Evolutionary conservation across 2,329 filamentous ascomycete genomes (phyloP).

Genomic region (Exophiala calicioides): DNA sequence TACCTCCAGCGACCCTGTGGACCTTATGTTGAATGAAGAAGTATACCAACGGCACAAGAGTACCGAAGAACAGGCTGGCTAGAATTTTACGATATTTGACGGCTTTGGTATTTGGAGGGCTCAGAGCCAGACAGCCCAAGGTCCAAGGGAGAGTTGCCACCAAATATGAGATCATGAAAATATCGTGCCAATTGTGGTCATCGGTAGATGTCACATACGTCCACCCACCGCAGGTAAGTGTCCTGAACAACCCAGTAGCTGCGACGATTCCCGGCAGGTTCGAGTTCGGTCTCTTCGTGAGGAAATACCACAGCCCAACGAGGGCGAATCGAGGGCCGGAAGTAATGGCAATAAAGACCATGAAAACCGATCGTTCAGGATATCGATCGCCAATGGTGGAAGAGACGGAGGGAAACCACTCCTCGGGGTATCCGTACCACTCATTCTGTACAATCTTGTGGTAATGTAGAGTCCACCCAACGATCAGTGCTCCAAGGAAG

Average conservation of each 20-base stretch:
- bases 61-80: slow-evolving; percentile 82
- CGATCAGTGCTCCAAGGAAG: slow-evolving; percentile 80
- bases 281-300: slow-evolving; percentile 75
- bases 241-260: slow-evolving; percentile 78
- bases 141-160: slow-evolving; percentile 96
- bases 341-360: slow-evolving; percentile 94
- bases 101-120: slow-evolving; percentile 77
- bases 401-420: slow-evolving; percentile 96
- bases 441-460: slow-evolving; percentile 98
- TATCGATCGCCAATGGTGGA: slow-evolving; percentile 97
- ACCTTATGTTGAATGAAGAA: slow-evolving; percentile 99
- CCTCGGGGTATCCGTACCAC: slow-evolving; percentile 87
- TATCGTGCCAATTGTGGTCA: slow-evolving; percentile 97
- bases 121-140: slow-evolving; percentile 81
- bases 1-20: slow-evolving; percentile 89
- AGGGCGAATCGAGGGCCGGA: slow-evolving; percentile 91
- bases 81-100: slow-evolving; percentile 88
- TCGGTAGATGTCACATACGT: slow-evolving; percentile 98
- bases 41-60: slow-evolving; percentile 85
- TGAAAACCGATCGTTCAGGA: slow-evolving; percentile 94
- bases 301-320: slow-evolving; percentile 86
- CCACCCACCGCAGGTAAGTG: slow-evolving; percentile 94
- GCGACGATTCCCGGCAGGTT: slow-evolving; percentile 79
- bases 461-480: slow-evolving; percentile 83
- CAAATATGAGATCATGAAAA: slow-evolving; percentile 98